phyloP scores from a whole-genome alignment of 805 yeast species.

The Ascoidea asiatica region DNA sequence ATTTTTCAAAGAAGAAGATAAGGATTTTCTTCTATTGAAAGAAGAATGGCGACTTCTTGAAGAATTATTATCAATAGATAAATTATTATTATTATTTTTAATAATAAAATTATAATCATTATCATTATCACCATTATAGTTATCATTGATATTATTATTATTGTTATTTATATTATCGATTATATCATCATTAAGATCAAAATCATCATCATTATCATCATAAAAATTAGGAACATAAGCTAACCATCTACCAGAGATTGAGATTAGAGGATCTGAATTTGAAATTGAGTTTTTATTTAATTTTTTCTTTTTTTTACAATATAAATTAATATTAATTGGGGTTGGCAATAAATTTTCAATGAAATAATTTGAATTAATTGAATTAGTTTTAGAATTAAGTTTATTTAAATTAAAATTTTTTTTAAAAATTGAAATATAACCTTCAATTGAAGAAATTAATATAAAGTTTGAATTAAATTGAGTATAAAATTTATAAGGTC shows the following conservation, averaged over 20 bases:
- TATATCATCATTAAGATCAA: constrained; percentile 1
- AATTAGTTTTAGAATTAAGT: neutral
- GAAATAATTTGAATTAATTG: neutral
- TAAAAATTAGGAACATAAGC: constrained; percentile 7
- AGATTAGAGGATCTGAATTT: constrained; percentile 2
- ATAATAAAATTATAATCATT: neutral
- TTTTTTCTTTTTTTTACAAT: too few relatives aligned
- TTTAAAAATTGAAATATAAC: neutral
- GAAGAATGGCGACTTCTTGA: neutral
- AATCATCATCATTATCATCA: constrained; percentile 1
- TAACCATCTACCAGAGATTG: constrained; percentile 8
- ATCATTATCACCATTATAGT: neutral
- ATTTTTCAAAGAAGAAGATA: too few relatives aligned
- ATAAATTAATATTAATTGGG: too few relatives aligned
- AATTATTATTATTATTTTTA: neutral
- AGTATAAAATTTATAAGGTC: constrained; percentile 14
- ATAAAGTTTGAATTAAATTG: constrained; percentile 5
- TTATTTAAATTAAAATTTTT: too few relatives aligned
- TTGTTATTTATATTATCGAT: neutral
- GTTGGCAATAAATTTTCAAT: too few relatives aligned
- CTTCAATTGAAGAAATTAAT: neutral
- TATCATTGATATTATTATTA: neutral
- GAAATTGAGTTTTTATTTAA: neutral
- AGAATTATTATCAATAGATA: neutral
- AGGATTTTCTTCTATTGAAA: neutral